Percentiles rank a stretch among this genome's conserved stretches.
These are phyloP conservation scores for Lathyrus oleraceus DNA, from an alignment of 306 rosid genomes.

Conservation along the genomic window DNA sequence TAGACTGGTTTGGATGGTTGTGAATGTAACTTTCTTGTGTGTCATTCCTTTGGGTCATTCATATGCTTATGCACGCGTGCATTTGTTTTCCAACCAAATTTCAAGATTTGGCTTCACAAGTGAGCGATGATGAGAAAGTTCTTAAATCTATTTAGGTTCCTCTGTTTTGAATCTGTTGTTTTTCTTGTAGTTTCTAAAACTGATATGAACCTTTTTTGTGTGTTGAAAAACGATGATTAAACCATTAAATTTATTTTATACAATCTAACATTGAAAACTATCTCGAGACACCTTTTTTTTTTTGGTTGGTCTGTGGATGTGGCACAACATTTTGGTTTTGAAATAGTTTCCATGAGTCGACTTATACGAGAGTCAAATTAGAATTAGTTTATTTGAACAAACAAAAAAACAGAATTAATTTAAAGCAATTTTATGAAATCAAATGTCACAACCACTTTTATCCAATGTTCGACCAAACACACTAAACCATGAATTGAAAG, in stretches of 20 bases:
- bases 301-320: background rate
- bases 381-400: background rate
- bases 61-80: background rate
- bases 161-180: background rate
- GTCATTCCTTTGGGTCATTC: background rate
- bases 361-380: background rate
- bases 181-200: background rate
- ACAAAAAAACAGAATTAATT: background rate
- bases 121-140: background rate
- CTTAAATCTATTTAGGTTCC: background rate
- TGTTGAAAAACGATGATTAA: no score
- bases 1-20: slow-evolving; percentile 9
- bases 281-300: background rate
- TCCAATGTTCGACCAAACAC: background rate
- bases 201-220: no score
- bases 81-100: background rate
- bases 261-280: background rate
- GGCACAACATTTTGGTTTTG: background rate
- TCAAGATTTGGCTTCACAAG: background rate
- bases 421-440: background rate
- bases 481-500: background rate
- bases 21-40: slow-evolving; percentile 30
- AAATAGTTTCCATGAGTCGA: background rate
- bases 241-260: no score
- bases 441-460: background rate